These are phyloP conservation scores for Verticillium albo-atrum DNA, from an alignment of 2,329 filamentous ascomycete genomes.

Conservation along the genomic window DNA sequence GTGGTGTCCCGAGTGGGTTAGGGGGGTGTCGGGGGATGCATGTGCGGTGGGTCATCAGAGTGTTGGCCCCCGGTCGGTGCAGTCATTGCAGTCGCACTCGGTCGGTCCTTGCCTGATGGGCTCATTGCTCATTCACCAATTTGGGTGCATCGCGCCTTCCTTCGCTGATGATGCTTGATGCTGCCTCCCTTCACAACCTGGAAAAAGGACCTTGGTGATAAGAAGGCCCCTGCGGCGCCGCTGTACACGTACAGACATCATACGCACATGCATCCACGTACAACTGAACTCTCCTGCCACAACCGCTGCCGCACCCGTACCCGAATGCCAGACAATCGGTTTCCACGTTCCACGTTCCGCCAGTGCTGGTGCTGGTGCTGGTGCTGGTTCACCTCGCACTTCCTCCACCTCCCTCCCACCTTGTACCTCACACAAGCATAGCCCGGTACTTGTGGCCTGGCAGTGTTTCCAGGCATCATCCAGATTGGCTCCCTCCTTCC, in stretches of 20 bases:
- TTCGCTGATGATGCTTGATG: neutral
- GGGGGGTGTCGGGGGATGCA: neutral
- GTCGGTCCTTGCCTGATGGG: neutral
- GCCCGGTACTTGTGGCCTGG: neutral
- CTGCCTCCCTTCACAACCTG: neutral
- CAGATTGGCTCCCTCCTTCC: neutral
- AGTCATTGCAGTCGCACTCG: neutral
- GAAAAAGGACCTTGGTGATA: neutral
- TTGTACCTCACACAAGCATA: too few relatives aligned
- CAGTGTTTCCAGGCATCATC: neutral
- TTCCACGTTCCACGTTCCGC: neutral
- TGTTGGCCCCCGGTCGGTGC: neutral
- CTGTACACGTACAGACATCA: too few relatives aligned
- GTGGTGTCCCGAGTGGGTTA: neutral
- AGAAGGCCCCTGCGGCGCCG: too few relatives aligned
- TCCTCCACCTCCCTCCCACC: too few relatives aligned
- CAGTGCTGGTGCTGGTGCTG: too few relatives aligned
- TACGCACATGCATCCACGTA: too few relatives aligned
- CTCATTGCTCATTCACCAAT: neutral
- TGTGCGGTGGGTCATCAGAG: neutral
- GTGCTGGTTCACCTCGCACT: too few relatives aligned
- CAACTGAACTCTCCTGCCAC: neutral
- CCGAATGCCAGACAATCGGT: neutral
- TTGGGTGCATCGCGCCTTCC: neutral
- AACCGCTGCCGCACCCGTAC: neutral